A percentile compares a stretch with the other conserved stretches of the same genome.
Evolutionary conservation across 441 rosid genomes (phyloP).

Genomic region (Macaranga tanarius): DNA sequence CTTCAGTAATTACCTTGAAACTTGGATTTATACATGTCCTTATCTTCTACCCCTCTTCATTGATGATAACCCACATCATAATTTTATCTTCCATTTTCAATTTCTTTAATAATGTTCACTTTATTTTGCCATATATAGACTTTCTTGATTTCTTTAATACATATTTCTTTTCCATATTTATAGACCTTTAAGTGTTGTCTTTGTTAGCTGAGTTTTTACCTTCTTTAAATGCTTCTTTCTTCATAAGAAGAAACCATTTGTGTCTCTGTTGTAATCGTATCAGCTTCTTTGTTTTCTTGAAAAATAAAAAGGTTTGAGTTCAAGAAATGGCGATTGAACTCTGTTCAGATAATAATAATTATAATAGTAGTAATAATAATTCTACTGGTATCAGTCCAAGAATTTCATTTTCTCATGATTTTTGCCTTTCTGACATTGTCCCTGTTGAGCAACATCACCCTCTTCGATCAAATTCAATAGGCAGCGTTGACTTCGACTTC

Average conservation of each 20-base stretch:
- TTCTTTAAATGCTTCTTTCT: background rate
- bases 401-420: conserved; percentile 85
- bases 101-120: background rate
- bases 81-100: background rate
- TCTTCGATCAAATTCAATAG: conserved; percentile 42
- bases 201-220: background rate
- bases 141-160: too few species aligned
- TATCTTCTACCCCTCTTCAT: background rate
- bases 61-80: background rate
- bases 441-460: conserved; percentile 56
- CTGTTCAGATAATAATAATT: conserved; percentile 41
- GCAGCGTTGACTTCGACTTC: conserved; percentile 70
- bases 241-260: background rate
- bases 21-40: background rate
- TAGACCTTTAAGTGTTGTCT: background rate
- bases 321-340: conserved; percentile 70
- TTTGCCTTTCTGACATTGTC: conserved; percentile 48
- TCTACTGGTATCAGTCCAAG: conserved; percentile 66
- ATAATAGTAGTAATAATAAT: background rate
- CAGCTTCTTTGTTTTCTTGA: background rate
- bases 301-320: background rate
- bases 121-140: too few species aligned
- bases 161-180: background rate
- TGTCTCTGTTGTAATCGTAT: background rate
- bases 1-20: background rate